Conservation (phyloP, 495 filamentous ascomycete genomes). For the Neurospora sp. region DNA sequence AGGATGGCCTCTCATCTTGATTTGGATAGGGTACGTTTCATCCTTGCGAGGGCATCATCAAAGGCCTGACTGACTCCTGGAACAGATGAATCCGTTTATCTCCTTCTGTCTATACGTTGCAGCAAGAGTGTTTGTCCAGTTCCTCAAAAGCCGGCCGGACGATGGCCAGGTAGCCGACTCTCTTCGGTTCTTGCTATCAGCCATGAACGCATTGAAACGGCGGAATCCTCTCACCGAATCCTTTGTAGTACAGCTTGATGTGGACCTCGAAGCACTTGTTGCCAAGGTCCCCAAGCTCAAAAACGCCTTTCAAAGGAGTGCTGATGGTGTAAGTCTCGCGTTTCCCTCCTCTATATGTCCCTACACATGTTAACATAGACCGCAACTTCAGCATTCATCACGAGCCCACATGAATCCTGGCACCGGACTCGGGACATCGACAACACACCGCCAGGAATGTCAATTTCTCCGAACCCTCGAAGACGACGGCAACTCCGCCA, state of each 20-base stretch:
- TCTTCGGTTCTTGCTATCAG: conserved; percentile 76
- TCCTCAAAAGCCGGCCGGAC: conserved; percentile 77
- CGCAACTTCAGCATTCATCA: background rate
- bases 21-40: conserved; percentile 58
- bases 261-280: conserved; percentile 68
- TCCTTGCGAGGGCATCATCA: background rate
- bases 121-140: conserved; percentile 91
- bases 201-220: conserved; percentile 78
- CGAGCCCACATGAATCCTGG: background rate
- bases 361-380: background rate
- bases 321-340: conserved; percentile 34
- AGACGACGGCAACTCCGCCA: conserved; percentile 22
- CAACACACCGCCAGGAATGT: conserved; percentile 17
- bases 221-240: conserved; percentile 91
- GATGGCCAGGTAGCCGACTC: conserved; percentile 76
- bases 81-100: conserved; percentile 90
- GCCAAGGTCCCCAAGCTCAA: conserved; percentile 43
- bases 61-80: background rate
- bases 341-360: background rate
- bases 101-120: conserved; percentile 94
- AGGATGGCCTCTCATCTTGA: conserved; percentile 88
- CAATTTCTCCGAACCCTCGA: conserved; percentile 20
- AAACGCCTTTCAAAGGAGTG: conserved; percentile 37
- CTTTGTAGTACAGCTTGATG: conserved; percentile 87
- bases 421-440: background rate